Conservation (phyloP, 139 green algal genomes). For the Chlamydomonas sp. region DNA sequence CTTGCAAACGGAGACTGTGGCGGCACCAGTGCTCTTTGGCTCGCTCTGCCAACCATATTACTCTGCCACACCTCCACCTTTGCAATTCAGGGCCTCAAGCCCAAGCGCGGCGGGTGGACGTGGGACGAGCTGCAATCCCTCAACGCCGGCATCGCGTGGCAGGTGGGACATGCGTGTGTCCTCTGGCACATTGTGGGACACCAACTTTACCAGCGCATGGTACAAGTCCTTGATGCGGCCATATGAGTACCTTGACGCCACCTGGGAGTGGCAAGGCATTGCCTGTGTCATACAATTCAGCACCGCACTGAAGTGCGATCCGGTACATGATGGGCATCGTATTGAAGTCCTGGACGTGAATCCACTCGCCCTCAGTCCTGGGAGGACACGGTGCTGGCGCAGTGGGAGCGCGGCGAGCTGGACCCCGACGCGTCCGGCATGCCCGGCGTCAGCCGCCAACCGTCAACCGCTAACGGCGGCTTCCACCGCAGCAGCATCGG, state of each 20-base stretch:
- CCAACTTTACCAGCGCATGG: background rate
- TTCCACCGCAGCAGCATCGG: background rate
- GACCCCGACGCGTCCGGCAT: background rate
- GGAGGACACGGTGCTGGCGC: conserved; percentile 15
- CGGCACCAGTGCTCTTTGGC: no score
- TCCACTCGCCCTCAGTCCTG: background rate
- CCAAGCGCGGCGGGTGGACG: conserved; percentile 61
- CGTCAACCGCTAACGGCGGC: background rate
- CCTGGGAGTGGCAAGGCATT: no score
- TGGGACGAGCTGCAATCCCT: conserved; percentile 67
- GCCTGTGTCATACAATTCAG: no score
- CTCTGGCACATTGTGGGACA: background rate
- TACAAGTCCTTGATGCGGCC: background rate
- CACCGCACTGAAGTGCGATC: no score
- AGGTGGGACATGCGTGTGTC: conserved; percentile 17
- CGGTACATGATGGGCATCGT: no score
- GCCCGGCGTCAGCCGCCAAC: background rate
- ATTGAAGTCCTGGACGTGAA: no score
- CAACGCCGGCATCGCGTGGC: conserved; percentile 57
- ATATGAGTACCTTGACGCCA: no score
- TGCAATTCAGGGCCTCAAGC: conserved; percentile 27
- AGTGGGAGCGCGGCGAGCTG: conserved; percentile 31
- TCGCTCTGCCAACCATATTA: no score
- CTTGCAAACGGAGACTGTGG: no score
- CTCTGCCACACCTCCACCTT: background rate